Percentiles rank a stretch among this genome's conserved stretches.
These are phyloP conservation scores for Aspergillus pseudoviridinutans DNA, from an alignment of 2,329 filamentous ascomycete genomes.

Conservation along the genomic window DNA sequence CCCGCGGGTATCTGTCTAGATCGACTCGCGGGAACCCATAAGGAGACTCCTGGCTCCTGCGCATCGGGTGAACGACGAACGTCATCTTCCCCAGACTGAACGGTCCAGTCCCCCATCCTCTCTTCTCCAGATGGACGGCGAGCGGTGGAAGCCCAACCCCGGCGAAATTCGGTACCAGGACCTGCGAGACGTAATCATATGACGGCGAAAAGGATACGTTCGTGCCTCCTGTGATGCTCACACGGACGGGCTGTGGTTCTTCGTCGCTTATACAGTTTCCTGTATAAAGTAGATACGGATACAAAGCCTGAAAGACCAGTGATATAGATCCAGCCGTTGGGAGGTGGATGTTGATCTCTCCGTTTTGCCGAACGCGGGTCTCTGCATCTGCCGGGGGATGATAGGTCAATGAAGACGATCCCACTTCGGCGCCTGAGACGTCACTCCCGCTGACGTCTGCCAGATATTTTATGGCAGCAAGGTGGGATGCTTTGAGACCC, in stretches of 20 bases:
- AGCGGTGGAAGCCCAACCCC: slow-evolving; percentile 50
- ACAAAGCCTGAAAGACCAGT: slow-evolving; percentile 56
- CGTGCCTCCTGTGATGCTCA: slow-evolving; percentile 55
- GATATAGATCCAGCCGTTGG: slow-evolving; percentile 52
- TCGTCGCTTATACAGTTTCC: slow-evolving; percentile 10
- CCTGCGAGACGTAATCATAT: slow-evolving; percentile 54
- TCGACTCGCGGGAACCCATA: slow-evolving; percentile 30
- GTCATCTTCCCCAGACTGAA: slow-evolving; percentile 47
- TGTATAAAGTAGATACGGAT: slow-evolving; percentile 54
- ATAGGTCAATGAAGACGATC: slow-evolving; percentile 34
- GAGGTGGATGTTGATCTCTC: slow-evolving; percentile 40
- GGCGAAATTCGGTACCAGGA: slow-evolving; percentile 52
- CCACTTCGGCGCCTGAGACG: slow-evolving; percentile 32
- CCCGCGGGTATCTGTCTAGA: slow-evolving; percentile 25
- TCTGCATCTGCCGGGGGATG: slow-evolving; percentile 20
- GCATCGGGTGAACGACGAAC: slow-evolving; percentile 46
- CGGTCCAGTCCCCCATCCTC: slow-evolving; percentile 53
- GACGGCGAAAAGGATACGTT: slow-evolving; percentile 55
- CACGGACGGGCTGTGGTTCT: slow-evolving; percentile 19
- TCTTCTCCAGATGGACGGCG: slow-evolving; percentile 38
- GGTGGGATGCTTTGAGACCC: slow-evolving; percentile 56
- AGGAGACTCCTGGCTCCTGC: not conserved
- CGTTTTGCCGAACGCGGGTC: slow-evolving; percentile 15
- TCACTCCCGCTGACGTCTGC: slow-evolving; percentile 46
- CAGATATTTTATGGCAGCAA: slow-evolving; percentile 53